Conservation (phyloP, 352 stramenopile species). For the Globisporangium cystogenes region DNA sequence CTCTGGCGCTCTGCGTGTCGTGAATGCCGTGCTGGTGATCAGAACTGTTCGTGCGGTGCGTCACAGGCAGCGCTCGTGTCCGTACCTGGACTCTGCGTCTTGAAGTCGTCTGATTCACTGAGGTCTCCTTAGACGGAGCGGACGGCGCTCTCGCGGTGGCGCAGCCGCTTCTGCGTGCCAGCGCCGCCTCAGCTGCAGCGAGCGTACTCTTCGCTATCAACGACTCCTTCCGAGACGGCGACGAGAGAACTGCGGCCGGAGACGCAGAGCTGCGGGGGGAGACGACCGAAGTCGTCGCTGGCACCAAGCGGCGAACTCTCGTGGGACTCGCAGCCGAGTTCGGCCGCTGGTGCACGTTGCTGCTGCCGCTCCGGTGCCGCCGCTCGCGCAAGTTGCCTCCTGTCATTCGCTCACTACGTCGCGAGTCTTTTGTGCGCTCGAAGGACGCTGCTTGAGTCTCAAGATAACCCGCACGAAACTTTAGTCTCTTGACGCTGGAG, state of each 20-base stretch:
- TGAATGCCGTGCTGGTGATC: neutral
- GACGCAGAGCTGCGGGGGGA: neutral
- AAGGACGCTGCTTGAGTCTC: too few species aligned
- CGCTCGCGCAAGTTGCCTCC: slow-evolving; percentile 28
- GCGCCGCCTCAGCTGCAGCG: neutral
- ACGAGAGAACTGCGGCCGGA: neutral
- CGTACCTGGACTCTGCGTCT: slow-evolving; percentile 29
- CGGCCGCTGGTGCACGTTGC: slow-evolving; percentile 27
- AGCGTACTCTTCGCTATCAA: neutral
- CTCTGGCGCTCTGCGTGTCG: slow-evolving; percentile 21
- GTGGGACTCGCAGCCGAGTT: slow-evolving; percentile 1
- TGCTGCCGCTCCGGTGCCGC: slow-evolving; percentile 47
- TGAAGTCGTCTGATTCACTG: slow-evolving; percentile 4
- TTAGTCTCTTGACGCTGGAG: too few species aligned
- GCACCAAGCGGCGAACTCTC: neutral
- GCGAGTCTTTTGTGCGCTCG: too few species aligned
- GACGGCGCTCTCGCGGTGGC: slow-evolving; percentile 18
- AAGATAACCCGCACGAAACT: too few species aligned
- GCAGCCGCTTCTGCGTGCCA: slow-evolving; percentile 8
- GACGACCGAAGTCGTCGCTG: neutral
- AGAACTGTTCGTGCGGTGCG: neutral
- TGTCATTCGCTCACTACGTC: neutral
- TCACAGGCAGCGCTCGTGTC: neutral
- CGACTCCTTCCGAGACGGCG: neutral
- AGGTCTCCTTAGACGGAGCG: slow-evolving; percentile 3